phyloP scores from a whole-genome alignment of 768 basidiomycete species.

The Naganishia onofrii region DNA sequence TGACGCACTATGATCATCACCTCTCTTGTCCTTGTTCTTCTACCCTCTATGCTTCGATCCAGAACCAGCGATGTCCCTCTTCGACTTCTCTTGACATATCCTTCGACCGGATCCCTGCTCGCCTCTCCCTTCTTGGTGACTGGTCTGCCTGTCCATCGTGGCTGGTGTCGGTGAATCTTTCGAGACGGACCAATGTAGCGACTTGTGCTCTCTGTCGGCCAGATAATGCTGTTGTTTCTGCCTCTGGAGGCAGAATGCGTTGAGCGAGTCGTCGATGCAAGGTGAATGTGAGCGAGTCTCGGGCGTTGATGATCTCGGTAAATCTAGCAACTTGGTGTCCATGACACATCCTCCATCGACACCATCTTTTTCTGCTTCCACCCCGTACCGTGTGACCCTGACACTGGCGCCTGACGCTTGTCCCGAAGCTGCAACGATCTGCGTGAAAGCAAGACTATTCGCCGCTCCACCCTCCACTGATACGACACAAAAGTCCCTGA shows the following conservation, averaged over 20 bases:
- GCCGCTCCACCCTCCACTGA: constrained; percentile 22
- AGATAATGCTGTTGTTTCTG: background rate
- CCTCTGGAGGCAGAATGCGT: background rate
- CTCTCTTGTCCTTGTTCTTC: background rate
- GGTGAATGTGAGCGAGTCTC: constrained; percentile 5
- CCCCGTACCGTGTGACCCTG: constrained; percentile 45
- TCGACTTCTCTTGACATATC: constrained; percentile 7
- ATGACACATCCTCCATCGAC: constrained; percentile 36
- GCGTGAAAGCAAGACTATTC: constrained; percentile 33
- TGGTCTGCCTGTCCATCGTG: background rate
- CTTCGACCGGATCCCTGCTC: constrained; percentile 1
- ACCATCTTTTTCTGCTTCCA: constrained; percentile 42
- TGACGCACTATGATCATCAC: constrained; percentile 1
- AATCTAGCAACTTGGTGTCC: background rate
- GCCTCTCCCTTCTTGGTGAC: constrained; percentile 16
- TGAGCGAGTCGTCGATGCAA: constrained; percentile 19
- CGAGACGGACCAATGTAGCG: background rate
- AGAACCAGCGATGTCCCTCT: background rate
- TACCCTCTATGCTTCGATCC: background rate
- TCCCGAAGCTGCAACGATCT: constrained; percentile 48
- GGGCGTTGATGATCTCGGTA: background rate
- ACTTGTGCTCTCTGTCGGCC: background rate
- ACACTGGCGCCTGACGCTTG: constrained; percentile 45
- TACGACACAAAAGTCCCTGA: constrained; percentile 47
- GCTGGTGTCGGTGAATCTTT: constrained; percentile 7